A percentile compares a stretch with the other conserved stretches of the same genome.
Conservation (phyloP, 495 filamentous ascomycete genomes). For the Barbatosphaeria neglecta region DNA sequence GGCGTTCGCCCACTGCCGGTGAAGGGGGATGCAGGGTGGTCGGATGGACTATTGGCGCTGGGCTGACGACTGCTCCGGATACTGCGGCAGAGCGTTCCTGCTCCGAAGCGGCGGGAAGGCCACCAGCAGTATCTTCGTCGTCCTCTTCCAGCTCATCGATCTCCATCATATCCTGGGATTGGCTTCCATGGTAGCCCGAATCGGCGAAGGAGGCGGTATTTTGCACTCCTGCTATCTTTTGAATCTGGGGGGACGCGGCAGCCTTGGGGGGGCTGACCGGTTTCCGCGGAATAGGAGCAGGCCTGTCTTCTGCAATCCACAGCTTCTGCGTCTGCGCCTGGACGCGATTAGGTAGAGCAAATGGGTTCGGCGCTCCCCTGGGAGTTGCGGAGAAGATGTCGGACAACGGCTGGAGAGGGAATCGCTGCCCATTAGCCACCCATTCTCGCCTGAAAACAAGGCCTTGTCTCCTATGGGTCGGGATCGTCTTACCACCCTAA, state of each 20-base stretch:
- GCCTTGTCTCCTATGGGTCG: not conserved
- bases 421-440: not conserved
- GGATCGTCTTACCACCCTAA: slow-evolving; percentile 49
- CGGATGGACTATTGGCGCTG: not conserved
- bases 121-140: no score
- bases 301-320: slow-evolving; percentile 21
- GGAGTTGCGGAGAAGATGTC: slow-evolving; percentile 59
- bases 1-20: not conserved
- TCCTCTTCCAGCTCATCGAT: slow-evolving; percentile 16
- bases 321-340: slow-evolving; percentile 26
- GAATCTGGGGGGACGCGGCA: slow-evolving; percentile 4
- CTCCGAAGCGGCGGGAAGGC: slow-evolving; percentile 11
- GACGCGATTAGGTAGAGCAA: slow-evolving; percentile 19
- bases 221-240: slow-evolving; percentile 8
- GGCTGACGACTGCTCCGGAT: not conserved
- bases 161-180: slow-evolving; percentile 26
- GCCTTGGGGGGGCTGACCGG: slow-evolving; percentile 14
- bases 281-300: slow-evolving; percentile 11
- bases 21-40: not conserved
- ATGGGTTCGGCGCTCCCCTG: slow-evolving; percentile 32
- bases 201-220: slow-evolving; percentile 33
- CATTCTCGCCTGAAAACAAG: slow-evolving; percentile 7
- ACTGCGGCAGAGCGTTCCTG: not conserved
- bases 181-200: slow-evolving; percentile 76
- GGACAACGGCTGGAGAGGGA: slow-evolving; percentile 59